Evolutionary conservation across 2,329 filamentous ascomycete species (phyloP).

Genomic region (Colletotrichum musicola): DNA sequence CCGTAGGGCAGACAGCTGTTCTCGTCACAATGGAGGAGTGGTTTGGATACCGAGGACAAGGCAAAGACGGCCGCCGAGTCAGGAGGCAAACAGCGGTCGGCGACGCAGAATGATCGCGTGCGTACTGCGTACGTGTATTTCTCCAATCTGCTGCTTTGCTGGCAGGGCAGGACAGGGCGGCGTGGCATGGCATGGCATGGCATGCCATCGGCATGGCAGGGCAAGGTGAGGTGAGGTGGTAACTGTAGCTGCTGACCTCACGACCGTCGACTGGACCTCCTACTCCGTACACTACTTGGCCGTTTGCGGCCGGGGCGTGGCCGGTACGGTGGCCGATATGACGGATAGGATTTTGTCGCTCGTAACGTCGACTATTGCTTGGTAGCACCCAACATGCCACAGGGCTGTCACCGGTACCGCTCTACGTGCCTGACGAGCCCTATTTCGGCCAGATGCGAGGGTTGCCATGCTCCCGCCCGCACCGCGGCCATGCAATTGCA

Average conservation of each 20-base stretch:
- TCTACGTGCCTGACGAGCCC: slow-evolving; percentile 25
- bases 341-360: slow-evolving; percentile 24
- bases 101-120: neutral
- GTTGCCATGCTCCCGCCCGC: slow-evolving; percentile 8
- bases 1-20: slow-evolving; percentile 4
- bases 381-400: slow-evolving; percentile 5
- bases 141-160: slow-evolving; percentile 12
- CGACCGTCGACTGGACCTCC: neutral
- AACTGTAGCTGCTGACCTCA: slow-evolving; percentile 27
- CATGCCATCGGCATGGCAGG: too few species aligned
- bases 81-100: slow-evolving; percentile 3
- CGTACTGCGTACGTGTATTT: neutral
- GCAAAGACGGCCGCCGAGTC: slow-evolving; percentile 2
- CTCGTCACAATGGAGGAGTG: neutral
- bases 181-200: slow-evolving; percentile 18
- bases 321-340: slow-evolving; percentile 1
- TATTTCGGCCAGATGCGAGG: neutral
- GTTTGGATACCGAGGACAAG: neutral
- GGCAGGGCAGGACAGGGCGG: neutral
- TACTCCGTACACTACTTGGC: neutral
- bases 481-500: slow-evolving; percentile 5
- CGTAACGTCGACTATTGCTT: slow-evolving; percentile 24
- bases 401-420: slow-evolving; percentile 6
- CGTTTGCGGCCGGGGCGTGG: slow-evolving; percentile 22
- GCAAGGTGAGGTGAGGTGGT: neutral